Conservation (phyloP, 805 yeast species). For the Candida nanaspora region DNA sequence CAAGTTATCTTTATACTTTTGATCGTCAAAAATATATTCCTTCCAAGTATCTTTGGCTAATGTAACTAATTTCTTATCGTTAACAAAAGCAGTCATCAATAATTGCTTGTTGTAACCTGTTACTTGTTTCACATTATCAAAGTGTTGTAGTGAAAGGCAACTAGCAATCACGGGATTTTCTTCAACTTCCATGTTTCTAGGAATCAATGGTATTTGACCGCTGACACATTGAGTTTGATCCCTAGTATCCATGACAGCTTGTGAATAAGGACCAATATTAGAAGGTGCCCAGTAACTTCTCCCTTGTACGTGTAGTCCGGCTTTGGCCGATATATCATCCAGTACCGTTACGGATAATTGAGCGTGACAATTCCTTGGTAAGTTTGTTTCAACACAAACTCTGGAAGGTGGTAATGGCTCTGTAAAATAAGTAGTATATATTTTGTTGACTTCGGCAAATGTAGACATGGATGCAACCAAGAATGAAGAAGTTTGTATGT, state of each 20-base stretch:
- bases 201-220: constrained; percentile 87
- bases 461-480: constrained; percentile 56
- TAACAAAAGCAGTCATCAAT: constrained; percentile 49
- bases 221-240: constrained; percentile 57
- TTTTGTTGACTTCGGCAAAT: constrained; percentile 54
- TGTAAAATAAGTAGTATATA: constrained; percentile 51
- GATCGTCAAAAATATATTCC: constrained; percentile 25
- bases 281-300: constrained; percentile 98
- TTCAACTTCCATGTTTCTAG: constrained; percentile 54
- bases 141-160: constrained; percentile 66
- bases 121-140: constrained; percentile 52
- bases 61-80: constrained; percentile 23
- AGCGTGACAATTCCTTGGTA: constrained; percentile 31
- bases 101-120: constrained; percentile 39
- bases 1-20: constrained; percentile 22
- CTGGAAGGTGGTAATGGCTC: constrained; percentile 80
- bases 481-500: constrained; percentile 55
- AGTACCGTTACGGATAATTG: constrained; percentile 59
- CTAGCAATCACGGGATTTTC: constrained; percentile 28
- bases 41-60: constrained; percentile 38
- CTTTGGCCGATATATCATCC: constrained; percentile 29
- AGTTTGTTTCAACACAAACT: constrained; percentile 64
- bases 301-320: constrained; percentile 86
- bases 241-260: constrained; percentile 48
- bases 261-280: constrained; percentile 96